Percentiles rank a stretch among this genome's conserved stretches.
These are phyloP conservation scores for Canariomyces notabilis DNA, from an alignment of 2,329 filamentous ascomycete species.

Conservation along the genomic window DNA sequence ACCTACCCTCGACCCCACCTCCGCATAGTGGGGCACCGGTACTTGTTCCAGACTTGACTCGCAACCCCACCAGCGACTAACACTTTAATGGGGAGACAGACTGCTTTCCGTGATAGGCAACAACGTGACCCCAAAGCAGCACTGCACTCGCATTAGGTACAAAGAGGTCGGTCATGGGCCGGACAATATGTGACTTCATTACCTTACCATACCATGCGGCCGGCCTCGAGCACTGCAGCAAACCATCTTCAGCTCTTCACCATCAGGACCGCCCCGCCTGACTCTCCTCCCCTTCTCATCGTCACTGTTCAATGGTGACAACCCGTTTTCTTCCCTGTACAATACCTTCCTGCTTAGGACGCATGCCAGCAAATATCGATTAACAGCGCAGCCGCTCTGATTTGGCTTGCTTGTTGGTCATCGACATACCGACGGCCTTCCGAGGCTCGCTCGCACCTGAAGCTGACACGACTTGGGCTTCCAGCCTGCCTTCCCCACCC, in stretches of 20 bases:
- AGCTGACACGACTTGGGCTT: constrained; percentile 16
- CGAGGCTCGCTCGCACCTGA: constrained; percentile 10
- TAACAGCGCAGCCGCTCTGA: not conserved
- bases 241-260: constrained; percentile 1
- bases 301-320: not conserved
- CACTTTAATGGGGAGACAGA: constrained; percentile 7
- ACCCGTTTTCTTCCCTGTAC: not conserved
- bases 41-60: not conserved
- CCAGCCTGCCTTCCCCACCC: constrained; percentile 16
- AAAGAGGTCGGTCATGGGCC: constrained; percentile 2
- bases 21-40: too few relatives aligned
- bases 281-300: not conserved
- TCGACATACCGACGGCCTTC: too few relatives aligned
- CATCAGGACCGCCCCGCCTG: not conserved
- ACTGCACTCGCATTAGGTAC: not conserved
- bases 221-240: constrained; percentile 11
- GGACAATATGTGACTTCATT: constrained; percentile 17
- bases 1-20: too few relatives aligned
- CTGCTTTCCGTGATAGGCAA: constrained; percentile 12
- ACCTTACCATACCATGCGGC: not conserved
- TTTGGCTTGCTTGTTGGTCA: not conserved
- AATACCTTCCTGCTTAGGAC: not conserved
- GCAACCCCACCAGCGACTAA: constrained; percentile 20
- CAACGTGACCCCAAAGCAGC: not conserved
- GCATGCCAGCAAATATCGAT: not conserved